Conservation (phyloP, 2,329 filamentous ascomycete species). For the Sphaceloma murrayae region DNA sequence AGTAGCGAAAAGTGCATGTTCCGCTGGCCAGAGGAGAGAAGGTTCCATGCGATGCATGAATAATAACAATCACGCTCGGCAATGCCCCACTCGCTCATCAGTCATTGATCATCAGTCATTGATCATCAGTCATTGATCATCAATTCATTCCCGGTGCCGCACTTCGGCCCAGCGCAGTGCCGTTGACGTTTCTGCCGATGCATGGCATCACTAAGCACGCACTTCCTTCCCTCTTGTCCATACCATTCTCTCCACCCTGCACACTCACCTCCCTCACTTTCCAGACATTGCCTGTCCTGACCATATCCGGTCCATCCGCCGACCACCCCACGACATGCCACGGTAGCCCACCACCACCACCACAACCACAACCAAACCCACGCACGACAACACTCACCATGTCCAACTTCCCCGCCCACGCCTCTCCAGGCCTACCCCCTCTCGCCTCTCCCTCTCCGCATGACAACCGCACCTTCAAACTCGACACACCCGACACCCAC, state of each 20-base stretch:
- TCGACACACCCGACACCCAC: conserved; percentile 29
- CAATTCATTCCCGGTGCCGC: conserved; percentile 4
- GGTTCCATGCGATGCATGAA: too few species aligned
- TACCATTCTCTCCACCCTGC: neutral
- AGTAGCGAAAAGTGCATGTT: conserved; percentile 1
- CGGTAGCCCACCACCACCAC: conserved; percentile 1
- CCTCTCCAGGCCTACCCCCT: conserved; percentile 33
- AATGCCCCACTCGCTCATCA: conserved; percentile 3
- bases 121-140: too few species aligned
- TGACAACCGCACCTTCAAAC: conserved; percentile 32
- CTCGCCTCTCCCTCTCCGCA: conserved; percentile 44
- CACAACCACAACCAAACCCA: neutral
- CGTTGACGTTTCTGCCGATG: conserved; percentile 11
- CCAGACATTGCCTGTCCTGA: conserved; percentile 5
- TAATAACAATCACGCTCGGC: conserved; percentile 12
- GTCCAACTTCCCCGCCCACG: conserved; percentile 31
- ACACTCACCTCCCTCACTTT: neutral
- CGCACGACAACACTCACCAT: conserved; percentile 5
- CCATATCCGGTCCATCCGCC: neutral
- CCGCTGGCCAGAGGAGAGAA: too few species aligned
- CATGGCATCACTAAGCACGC: conserved; percentile 10
- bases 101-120: too few species aligned
- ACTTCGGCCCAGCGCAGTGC: neutral
- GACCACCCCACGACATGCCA: neutral
- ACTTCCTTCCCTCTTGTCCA: neutral